These are phyloP conservation scores for Lepidium sativum DNA, from an alignment of 345 rosid genomes.

Conservation along the genomic window DNA sequence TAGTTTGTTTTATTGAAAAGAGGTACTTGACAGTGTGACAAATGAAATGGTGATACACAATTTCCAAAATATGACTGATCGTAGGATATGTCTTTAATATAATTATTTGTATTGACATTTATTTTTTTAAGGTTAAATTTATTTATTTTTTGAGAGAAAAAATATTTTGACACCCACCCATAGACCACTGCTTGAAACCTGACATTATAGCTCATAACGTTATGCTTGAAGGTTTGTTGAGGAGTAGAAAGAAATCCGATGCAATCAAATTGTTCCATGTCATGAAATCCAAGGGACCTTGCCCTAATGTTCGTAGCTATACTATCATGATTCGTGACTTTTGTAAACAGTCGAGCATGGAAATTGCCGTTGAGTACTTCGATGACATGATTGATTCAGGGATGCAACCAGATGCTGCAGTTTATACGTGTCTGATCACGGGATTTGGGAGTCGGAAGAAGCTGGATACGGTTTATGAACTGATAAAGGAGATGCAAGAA, in stretches of 20 bases:
- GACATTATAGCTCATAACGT: constrained; percentile 60
- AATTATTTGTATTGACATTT: too few species aligned
- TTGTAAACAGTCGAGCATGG: constrained; percentile 70
- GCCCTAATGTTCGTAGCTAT: constrained; percentile 60
- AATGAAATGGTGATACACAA: too few species aligned
- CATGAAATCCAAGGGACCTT: constrained; percentile 80
- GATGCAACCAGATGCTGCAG: constrained; percentile 52
- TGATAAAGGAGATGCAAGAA: constrained; percentile 78
- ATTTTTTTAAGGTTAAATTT: too few species aligned
- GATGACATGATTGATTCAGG: constrained; percentile 67
- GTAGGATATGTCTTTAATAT: too few species aligned
- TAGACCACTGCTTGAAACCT: too few species aligned
- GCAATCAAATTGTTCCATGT: constrained; percentile 73
- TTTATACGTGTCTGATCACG: constrained; percentile 75
- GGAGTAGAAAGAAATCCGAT: constrained; percentile 58
- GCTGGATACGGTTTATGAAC: constrained; percentile 55
- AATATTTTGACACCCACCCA: too few species aligned
- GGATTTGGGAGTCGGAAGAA: constrained; percentile 69
- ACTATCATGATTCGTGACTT: constrained; percentile 59
- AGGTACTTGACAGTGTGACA: too few species aligned
- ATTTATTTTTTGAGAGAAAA: too few species aligned
- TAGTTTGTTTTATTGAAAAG: too few species aligned
- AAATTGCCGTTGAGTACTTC: constrained; percentile 60
- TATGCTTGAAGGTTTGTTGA: constrained; percentile 78
- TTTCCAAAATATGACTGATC: too few species aligned